A percentile compares a stretch with the other conserved stretches of the same genome.
These are phyloP conservation scores for Neocatenulostroma microsporum DNA, from an alignment of 2,329 filamentous ascomycete species.

Conservation along the genomic window DNA sequence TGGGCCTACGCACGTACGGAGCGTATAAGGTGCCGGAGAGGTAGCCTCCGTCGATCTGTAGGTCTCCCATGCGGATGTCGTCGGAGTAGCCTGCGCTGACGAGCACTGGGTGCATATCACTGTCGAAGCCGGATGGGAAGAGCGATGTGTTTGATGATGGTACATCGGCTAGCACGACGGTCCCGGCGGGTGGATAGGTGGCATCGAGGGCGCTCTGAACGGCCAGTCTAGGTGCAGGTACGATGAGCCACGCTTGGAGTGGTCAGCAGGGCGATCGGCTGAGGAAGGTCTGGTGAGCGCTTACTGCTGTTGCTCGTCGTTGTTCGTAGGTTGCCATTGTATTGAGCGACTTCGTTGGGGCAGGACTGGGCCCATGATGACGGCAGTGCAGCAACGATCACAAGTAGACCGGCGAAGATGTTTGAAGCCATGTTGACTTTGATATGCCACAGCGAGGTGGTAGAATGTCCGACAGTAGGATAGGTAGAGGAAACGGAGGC, in stretches of 20 bases:
- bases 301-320: conserved; percentile 12
- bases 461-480: too few relatives aligned
- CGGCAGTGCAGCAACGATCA: too few relatives aligned
- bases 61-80: conserved; percentile 18
- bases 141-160: conserved; percentile 12
- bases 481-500: too few relatives aligned
- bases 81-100: conserved; percentile 9
- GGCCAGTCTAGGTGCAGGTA: conserved; percentile 15
- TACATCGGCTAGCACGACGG: conserved; percentile 13
- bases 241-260: conserved; percentile 13
- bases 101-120: conserved; percentile 16
- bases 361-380: conserved; percentile 14
- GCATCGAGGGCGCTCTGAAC: conserved; percentile 15
- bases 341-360: conserved; percentile 16
- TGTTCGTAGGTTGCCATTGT: conserved; percentile 15
- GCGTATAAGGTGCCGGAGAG: conserved; percentile 9
- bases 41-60: conserved; percentile 18
- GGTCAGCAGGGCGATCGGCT: neutral
- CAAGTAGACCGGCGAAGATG: too few relatives aligned
- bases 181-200: conserved; percentile 5
- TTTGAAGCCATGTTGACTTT: too few relatives aligned
- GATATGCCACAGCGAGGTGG: too few relatives aligned
- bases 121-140: conserved; percentile 17
- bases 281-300: neutral
- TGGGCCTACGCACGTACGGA: conserved; percentile 12